Percentiles rank a stretch among this genome's conserved stretches.
Evolutionary conservation across 257 asterid species (phyloP).

Genomic region (Solanum chmielewskii): DNA sequence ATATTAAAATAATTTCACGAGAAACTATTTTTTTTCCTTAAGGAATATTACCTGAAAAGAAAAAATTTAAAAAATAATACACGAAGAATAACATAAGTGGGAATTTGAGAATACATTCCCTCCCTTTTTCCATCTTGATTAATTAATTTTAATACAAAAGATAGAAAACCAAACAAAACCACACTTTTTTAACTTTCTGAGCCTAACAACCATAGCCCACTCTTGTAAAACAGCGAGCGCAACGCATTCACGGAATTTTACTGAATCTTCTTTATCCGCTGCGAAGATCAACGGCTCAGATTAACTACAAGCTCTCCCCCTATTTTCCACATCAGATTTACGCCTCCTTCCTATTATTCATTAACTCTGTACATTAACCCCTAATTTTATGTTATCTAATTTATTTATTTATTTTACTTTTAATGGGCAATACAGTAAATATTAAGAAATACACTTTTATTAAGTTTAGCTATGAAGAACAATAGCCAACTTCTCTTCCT

Average conservation of each 20-base stretch:
- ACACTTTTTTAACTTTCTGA: background rate
- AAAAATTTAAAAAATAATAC: background rate
- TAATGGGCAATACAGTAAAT: background rate
- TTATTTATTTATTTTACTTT: background rate
- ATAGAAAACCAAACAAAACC: background rate
- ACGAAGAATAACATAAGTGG: background rate
- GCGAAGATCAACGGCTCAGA: constrained; percentile 4
- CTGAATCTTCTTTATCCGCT: background rate
- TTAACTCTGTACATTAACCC: background rate
- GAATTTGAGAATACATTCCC: background rate
- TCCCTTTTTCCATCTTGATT: background rate
- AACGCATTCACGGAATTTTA: background rate
- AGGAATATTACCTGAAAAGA: background rate
- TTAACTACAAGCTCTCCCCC: background rate
- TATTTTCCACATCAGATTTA: background rate
- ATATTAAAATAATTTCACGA: background rate
- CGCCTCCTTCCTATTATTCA: background rate
- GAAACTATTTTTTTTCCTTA: background rate
- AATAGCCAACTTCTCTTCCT: constrained; percentile 48
- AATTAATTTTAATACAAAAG: background rate
- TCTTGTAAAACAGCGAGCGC: background rate
- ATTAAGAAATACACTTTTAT: background rate
- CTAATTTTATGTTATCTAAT: background rate
- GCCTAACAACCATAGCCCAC: background rate
- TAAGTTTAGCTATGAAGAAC: constrained; percentile 25